Percentiles rank a stretch among this genome's conserved stretches.
These are phyloP conservation scores for Pythium vanterpoolii DNA, from an alignment of 352 stramenopile genomes.

Conservation along the genomic window DNA sequence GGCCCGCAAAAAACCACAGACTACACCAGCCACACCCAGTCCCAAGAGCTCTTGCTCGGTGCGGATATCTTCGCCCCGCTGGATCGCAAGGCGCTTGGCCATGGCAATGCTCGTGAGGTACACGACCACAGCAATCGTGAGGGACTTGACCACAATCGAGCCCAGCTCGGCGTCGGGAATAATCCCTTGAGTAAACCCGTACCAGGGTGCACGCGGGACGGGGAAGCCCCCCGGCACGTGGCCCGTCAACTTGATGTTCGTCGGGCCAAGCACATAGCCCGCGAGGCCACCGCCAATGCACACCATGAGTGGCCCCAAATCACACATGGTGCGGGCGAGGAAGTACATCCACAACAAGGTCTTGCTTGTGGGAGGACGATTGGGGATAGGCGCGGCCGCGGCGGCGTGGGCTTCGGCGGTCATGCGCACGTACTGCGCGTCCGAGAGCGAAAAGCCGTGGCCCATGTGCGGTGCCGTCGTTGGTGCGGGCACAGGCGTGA, in stretches of 20 bases:
- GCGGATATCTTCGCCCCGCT: conserved; percentile 63
- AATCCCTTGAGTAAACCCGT: conserved; percentile 38
- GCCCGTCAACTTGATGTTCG: conserved; percentile 59
- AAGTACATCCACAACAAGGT: neutral
- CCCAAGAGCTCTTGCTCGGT: conserved; percentile 83
- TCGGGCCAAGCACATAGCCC: conserved; percentile 38
- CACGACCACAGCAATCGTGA: conserved; percentile 79
- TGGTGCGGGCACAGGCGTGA: neutral
- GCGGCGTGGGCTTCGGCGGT: neutral
- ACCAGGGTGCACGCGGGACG: conserved; percentile 42
- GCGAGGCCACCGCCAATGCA: conserved; percentile 59
- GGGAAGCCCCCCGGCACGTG: conserved; percentile 69
- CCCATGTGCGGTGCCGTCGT: neutral
- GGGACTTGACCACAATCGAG: conserved; percentile 57
- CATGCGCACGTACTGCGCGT: conserved; percentile 6
- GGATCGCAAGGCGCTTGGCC: conserved; percentile 77
- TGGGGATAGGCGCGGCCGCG: neutral
- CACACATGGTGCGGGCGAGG: conserved; percentile 30
- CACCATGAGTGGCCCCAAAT: conserved; percentile 68
- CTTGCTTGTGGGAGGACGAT: neutral
- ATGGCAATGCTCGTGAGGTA: conserved; percentile 91
- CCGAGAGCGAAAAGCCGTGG: conserved; percentile 8
- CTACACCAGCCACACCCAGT: conserved; percentile 83
- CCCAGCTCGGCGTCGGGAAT: conserved; percentile 47
- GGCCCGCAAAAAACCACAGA: conserved; percentile 76